A percentile compares a stretch with the other conserved stretches of the same genome.
These are phyloP conservation scores for Ottelia alismoides DNA, from an alignment of 106 monocot species.

Conservation along the genomic window DNA sequence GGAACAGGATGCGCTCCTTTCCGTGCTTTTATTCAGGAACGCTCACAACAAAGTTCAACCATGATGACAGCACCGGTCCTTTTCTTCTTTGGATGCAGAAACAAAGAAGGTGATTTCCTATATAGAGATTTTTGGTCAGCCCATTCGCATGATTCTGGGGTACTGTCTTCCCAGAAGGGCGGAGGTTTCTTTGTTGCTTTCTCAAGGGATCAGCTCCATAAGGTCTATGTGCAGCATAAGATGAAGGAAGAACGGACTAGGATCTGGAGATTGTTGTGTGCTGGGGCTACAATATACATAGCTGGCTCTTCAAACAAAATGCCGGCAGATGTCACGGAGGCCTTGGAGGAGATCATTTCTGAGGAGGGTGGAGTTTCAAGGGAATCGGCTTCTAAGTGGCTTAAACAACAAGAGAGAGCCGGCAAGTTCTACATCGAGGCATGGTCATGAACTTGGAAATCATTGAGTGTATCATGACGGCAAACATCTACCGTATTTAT, in stretches of 20 bases:
- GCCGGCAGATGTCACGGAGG: constrained; percentile 71
- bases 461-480: too few species aligned
- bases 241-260: constrained; percentile 72
- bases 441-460: too few species aligned
- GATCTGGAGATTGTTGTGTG: constrained; percentile 48
- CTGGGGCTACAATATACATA: constrained; percentile 61
- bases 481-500: too few species aligned
- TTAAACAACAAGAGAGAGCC: constrained; percentile 38
- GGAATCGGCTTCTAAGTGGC: constrained; percentile 67
- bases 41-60: constrained; percentile 27
- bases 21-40: constrained; percentile 67
- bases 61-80: constrained; percentile 40
- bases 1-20: constrained; percentile 96
- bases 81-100: constrained; percentile 97
- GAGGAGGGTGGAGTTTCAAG: constrained; percentile 36
- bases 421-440: constrained; percentile 59
- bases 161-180: constrained; percentile 49
- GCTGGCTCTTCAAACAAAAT: constrained; percentile 83
- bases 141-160: constrained; percentile 34
- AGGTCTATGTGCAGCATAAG: constrained; percentile 92
- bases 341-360: constrained; percentile 57
- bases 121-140: constrained; percentile 63
- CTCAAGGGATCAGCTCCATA: constrained; percentile 75
- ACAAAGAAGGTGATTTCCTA: constrained; percentile 49
- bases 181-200: constrained; percentile 91